Base-by-base conservation (phyloP, 139 green algal species). In the Picochlorum costavermella region DNA sequence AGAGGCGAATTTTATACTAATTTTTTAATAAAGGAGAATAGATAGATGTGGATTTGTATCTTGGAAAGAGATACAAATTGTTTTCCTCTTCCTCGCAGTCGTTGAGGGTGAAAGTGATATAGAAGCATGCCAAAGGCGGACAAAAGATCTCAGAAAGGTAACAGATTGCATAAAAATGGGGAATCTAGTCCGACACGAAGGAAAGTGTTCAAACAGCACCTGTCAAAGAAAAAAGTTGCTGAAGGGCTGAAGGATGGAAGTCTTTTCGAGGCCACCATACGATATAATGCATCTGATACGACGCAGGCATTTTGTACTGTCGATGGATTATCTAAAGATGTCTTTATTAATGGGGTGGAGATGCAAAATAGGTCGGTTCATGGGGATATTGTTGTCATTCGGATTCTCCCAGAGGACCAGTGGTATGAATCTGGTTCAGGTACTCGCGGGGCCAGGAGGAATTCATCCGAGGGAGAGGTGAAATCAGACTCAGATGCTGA, bases 321-420 rank as follows among this genome's bases (percentile, higher is more conserved):
- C 23, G 57, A 72, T 2, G 82, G 84, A 37, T 69, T 92, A 53
- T 73, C 70, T 3, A 69, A 76, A 9, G 86, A 94, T 68, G 33
- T 90, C 6, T 62, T 88, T 25, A 50, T 92, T 3, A 56, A 74
- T 63, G 79, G 73, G 2, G 2, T 51, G 0, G 64, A 64, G 49
- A 36, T 25, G 8, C 86, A 91, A 56, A 90, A 86, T 46, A 64
- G 85, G 31, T 70, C 79, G 17, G 56, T 97, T 1, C 88, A 95
- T 26, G 88, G 89, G 0, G 90, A 96, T 69, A 77, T 84, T 61
- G 90, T 96, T 48, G 82, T 73, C 3, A 58, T 96, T 31, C 37
- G 68, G 44, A 36, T 95, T 8, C 61, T 88, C 59, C 74, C 81
- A 20, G 46, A 53, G 14, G 3, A 61, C n/a, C 17, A 53, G 46